Conservation (phyloP, 1,284 basidiomycete genomes). For the Macrocybe sp. region DNA sequence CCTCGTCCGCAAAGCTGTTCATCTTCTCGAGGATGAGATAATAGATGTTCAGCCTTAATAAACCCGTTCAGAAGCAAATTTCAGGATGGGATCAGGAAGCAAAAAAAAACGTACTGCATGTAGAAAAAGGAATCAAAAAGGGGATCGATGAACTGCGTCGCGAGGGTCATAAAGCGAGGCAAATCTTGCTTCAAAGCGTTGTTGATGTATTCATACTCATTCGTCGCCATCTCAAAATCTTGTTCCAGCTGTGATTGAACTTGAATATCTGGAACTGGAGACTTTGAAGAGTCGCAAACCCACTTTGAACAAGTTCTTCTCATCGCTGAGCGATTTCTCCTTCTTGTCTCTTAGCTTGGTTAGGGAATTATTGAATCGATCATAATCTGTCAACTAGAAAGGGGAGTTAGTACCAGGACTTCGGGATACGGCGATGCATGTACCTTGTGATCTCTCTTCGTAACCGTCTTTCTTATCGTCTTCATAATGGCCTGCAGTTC, state of each 20-base stretch:
- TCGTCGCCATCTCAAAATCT: slow-evolving; percentile 93
- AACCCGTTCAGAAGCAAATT: slow-evolving; percentile 3
- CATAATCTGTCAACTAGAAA: slow-evolving; percentile 82
- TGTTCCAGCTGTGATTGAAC: slow-evolving; percentile 75
- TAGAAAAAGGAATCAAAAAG: slow-evolving; percentile 99
- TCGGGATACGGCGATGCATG: slow-evolving; percentile 10
- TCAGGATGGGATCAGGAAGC: background rate
- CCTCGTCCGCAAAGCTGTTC: slow-evolving; percentile 76
- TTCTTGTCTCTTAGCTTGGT: slow-evolving; percentile 97
- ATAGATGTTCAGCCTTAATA: slow-evolving; percentile 82
- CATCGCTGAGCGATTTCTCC: slow-evolving; percentile 89
- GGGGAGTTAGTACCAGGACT: background rate
- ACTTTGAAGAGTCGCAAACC: slow-evolving; percentile 13
- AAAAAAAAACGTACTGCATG: slow-evolving; percentile 79
- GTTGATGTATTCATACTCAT: slow-evolving; percentile 98
- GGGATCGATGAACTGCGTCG: slow-evolving; percentile 90
- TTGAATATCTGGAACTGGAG: slow-evolving; percentile 15
- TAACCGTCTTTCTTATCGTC: slow-evolving; percentile 88
- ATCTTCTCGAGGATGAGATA: slow-evolving; percentile 93
- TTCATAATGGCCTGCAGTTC: slow-evolving; percentile 89
- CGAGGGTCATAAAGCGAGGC: slow-evolving; percentile 85
- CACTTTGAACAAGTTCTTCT: slow-evolving; percentile 94
- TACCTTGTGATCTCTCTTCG: slow-evolving; percentile 96
- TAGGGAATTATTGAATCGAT: slow-evolving; percentile 93
- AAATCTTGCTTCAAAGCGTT: slow-evolving; percentile 89